phyloP scores from a whole-genome alignment of 163 green algal genomes.

The Volvox carteri region DNA sequence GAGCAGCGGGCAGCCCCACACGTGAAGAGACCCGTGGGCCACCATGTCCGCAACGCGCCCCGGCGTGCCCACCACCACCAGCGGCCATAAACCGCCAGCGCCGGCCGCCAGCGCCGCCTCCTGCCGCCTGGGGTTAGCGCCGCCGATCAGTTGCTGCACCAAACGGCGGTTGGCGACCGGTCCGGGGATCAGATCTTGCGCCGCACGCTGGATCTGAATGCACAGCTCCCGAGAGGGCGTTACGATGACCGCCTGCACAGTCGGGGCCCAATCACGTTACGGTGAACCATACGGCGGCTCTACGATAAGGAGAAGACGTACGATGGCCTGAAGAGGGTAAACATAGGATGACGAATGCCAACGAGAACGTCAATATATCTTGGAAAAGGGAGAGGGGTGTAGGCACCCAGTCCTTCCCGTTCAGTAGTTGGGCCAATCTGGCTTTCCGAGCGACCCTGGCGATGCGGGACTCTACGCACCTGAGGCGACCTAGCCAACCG shows the following conservation, averaged over 20 bases:
- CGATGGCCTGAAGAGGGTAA: too few relatives aligned
- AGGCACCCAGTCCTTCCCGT: too few relatives aligned
- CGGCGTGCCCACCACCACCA: conserved; percentile 92
- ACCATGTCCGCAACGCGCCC: conserved; percentile 87
- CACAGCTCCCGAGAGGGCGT: conserved; percentile 87
- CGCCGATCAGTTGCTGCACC: conserved; percentile 90
- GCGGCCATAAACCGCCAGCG: conserved; percentile 66
- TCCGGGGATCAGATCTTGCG: conserved; percentile 75
- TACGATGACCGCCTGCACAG: conserved; percentile 77
- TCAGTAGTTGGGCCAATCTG: too few relatives aligned
- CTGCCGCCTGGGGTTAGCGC: conserved; percentile 81
- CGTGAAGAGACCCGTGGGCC: conserved; percentile 66
- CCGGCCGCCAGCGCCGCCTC: conserved; percentile 72
- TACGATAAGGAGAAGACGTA: background rate
- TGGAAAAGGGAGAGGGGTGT: too few relatives aligned
- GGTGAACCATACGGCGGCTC: background rate
- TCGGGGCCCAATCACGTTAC: background rate
- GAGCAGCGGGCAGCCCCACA: conserved; percentile 78
- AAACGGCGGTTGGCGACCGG: background rate
- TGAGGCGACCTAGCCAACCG: background rate
- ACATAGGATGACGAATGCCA: too few relatives aligned
- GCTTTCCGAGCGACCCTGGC: too few relatives aligned
- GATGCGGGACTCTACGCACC: conserved; percentile 5
- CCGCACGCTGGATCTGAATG: conserved; percentile 89
- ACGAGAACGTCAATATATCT: too few relatives aligned